Percentiles rank a stretch among this genome's conserved stretches.
phyloP scores from a whole-genome alignment of 345 rosid species.

The Camelina hispida region DNA sequence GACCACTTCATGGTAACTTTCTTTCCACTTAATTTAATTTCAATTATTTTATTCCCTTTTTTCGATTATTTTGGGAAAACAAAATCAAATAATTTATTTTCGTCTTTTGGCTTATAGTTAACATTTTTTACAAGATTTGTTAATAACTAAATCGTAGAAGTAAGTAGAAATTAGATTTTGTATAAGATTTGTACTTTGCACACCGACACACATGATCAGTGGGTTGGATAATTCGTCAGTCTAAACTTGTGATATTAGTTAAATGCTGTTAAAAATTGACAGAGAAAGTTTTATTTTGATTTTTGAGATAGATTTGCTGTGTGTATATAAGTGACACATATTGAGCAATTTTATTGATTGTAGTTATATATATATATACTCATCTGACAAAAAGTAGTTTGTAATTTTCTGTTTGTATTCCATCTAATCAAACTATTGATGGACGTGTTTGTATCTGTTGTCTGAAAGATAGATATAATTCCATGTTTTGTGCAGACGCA shows the following conservation, averaged over 20 bases:
- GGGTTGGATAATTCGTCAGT: conserved; percentile 17
- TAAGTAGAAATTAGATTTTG: not conserved
- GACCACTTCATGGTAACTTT: conserved; percentile 95
- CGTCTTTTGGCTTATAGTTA: conserved; percentile 4
- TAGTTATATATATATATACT: not conserved
- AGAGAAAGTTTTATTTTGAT: conserved; percentile 3
- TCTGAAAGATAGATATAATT: conserved; percentile 6
- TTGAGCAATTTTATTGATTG: too few relatives aligned
- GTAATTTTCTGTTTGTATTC: conserved; percentile 26
- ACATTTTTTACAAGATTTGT: not conserved
- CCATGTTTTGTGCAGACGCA: conserved; percentile 63
- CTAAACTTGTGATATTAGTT: conserved; percentile 5
- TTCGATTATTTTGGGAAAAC: not conserved
- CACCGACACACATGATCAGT: conserved; percentile 36
- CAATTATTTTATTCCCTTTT: conserved; percentile 1
- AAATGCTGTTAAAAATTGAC: conserved; percentile 1
- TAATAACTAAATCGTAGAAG: not conserved
- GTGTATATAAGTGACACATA: not conserved
- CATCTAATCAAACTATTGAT: not conserved
- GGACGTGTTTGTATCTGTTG: not conserved
- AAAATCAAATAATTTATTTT: not conserved
- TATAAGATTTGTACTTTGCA: conserved; percentile 26
- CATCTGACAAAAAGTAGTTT: conserved; percentile 18
- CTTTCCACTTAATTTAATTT: not conserved
- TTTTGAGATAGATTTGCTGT: conserved; percentile 25